Conservation (phyloP, 257 asterid species). For the Ophiorrhiza pumila region DNA sequence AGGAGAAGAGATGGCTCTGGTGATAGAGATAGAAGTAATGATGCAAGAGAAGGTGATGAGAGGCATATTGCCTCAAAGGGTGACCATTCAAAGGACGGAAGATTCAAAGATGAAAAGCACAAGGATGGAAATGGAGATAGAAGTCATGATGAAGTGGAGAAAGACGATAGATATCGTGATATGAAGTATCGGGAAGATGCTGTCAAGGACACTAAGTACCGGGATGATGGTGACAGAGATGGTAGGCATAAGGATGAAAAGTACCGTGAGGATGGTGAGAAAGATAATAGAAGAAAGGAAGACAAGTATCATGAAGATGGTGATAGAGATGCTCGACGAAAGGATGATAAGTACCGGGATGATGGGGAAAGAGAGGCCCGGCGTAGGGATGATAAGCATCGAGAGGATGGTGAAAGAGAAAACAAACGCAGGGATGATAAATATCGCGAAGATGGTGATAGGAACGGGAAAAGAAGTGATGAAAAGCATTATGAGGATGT, state of each 20-base stretch:
- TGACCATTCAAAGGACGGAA: slow-evolving; percentile 69
- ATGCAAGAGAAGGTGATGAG: slow-evolving; percentile 59
- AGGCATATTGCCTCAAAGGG: slow-evolving; percentile 52
- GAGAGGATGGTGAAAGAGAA: slow-evolving; percentile 64
- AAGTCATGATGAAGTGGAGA: slow-evolving; percentile 54
- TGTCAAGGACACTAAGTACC: slow-evolving; percentile 50
- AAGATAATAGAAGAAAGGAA: slow-evolving; percentile 50
- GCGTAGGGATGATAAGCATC: slow-evolving; percentile 51
- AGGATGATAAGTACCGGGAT: slow-evolving; percentile 57
- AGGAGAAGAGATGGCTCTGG: slow-evolving; percentile 58
- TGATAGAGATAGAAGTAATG: slow-evolving; percentile 61
- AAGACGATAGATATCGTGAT: slow-evolving; percentile 61
- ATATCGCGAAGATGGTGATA: slow-evolving; percentile 61
- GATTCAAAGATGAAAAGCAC: slow-evolving; percentile 59
- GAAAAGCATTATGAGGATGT: slow-evolving; percentile 50
- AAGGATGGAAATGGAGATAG: slow-evolving; percentile 57
- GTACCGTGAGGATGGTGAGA: slow-evolving; percentile 52
- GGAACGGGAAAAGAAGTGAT: slow-evolving; percentile 43
- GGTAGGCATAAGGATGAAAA: slow-evolving; percentile 51
- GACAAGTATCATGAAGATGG: slow-evolving; percentile 44
- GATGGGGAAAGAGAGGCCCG: slow-evolving; percentile 45
- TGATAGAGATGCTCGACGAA: slow-evolving; percentile 49
- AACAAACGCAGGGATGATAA: slow-evolving; percentile 52
- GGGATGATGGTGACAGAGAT: slow-evolving; percentile 63
- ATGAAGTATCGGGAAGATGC: slow-evolving; percentile 55